Evolutionary conservation across 2,329 filamentous ascomycete species (phyloP).

Genomic region (Colletotrichum sp.): DNA sequence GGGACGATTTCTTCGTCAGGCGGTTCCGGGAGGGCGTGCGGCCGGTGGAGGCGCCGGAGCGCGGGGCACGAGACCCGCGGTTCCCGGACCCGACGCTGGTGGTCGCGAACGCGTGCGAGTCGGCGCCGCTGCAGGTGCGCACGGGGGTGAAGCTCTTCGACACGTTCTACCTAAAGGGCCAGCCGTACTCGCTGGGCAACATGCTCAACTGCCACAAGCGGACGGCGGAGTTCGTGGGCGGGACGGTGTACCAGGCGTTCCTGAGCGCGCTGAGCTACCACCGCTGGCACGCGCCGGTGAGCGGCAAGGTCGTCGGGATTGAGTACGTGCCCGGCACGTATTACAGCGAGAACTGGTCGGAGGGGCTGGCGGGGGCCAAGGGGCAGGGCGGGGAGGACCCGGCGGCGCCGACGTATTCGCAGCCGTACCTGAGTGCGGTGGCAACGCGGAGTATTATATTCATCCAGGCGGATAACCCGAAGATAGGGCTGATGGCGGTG

Average conservation of each 20-base stretch:
- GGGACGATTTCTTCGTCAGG: conserved; percentile 75
- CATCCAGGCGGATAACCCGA: conserved; percentile 71
- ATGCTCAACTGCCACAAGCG: conserved; percentile 65
- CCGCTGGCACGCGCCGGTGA: conserved; percentile 74
- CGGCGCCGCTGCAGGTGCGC: conserved; percentile 58
- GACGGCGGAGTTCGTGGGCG: conserved; percentile 61
- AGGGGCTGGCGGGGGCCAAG: conserved; percentile 29
- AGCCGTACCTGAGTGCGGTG: conserved; percentile 71
- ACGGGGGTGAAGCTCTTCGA: conserved; percentile 59
- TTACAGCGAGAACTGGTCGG: conserved; percentile 62
- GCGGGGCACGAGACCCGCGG: conserved; percentile 35
- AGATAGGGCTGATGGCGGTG: conserved; percentile 73
- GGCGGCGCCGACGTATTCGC: conserved; percentile 40
- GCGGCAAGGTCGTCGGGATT: conserved; percentile 62
- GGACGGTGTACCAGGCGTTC: conserved; percentile 75
- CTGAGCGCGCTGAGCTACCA: conserved; percentile 72
- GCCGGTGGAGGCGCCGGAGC: conserved; percentile 61
- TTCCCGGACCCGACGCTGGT: conserved; percentile 26
- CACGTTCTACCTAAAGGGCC: conserved; percentile 71
- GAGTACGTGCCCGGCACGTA: conserved; percentile 70
- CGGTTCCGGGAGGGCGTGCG: conserved; percentile 56
- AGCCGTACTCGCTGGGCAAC: conserved; percentile 69
- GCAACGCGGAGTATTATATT: conserved; percentile 74
- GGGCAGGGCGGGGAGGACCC: conserved; percentile 19
- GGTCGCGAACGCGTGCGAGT: conserved; percentile 71